phyloP scores from a whole-genome alignment of 768 basidiomycete genomes.

The Mycena maculata region DNA sequence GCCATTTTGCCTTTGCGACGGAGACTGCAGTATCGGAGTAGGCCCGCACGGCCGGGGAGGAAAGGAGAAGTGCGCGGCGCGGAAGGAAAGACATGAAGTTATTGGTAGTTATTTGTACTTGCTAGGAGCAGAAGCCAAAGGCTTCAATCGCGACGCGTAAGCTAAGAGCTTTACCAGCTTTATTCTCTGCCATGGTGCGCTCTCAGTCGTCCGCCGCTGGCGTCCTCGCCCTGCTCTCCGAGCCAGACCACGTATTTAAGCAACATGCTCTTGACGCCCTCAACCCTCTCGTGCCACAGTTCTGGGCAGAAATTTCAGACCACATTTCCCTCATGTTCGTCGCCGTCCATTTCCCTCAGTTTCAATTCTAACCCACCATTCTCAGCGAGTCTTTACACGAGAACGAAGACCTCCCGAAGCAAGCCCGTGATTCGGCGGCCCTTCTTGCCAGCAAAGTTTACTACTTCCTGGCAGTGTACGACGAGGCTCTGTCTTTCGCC shows the following conservation, averaged over 20 bases:
- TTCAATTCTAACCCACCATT: conserved; percentile 19
- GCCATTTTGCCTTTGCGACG: conserved; percentile 53
- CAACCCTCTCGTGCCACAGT: conserved; percentile 87
- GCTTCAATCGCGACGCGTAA: conserved; percentile 41
- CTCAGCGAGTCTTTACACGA: conserved; percentile 92
- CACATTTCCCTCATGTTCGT: conserved; percentile 89
- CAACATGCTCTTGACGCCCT: conserved; percentile 91
- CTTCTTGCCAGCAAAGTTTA: conserved; percentile 98
- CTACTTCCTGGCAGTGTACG: conserved; percentile 95
- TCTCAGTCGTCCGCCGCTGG: conserved; percentile 86
- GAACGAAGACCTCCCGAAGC: conserved; percentile 75
- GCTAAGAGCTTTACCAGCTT: conserved; percentile 37
- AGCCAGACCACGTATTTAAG: conserved; percentile 88
- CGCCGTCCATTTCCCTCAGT: conserved; percentile 23
- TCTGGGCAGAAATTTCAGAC: conserved; percentile 99
- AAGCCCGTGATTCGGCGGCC: conserved; percentile 85
- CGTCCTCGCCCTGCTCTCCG: conserved; percentile 90
- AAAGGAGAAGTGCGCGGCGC: conserved; percentile 61
- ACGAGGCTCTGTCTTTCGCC: conserved; percentile 95
- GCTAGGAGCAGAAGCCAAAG: conserved; percentile 41
- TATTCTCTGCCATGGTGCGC: conserved; percentile 68
- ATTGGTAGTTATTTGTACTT: conserved; percentile 45
- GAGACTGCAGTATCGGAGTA: conserved; percentile 53
- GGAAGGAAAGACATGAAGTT: conserved; percentile 62
- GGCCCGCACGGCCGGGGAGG: conserved; percentile 50